Evolutionary conservation across 2,329 filamentous ascomycete species (phyloP), one percentile per base, ranked within the genome.

Genomic region (Cryphonectria carpinicola): DNA sequence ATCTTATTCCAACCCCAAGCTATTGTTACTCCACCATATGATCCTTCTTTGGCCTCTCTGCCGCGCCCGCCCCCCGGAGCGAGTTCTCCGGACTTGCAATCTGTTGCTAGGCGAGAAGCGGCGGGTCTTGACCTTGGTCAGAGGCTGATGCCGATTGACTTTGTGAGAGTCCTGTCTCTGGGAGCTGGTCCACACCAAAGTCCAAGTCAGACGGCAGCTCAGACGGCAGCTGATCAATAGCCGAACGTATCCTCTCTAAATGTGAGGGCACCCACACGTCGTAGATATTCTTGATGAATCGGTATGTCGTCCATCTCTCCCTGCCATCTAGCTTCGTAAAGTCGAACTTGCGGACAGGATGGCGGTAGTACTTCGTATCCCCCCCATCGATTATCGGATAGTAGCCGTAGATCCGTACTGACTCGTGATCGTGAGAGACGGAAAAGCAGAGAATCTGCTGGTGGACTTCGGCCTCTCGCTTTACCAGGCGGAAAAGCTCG

Each of bases 341-440:
- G 70, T 65, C 25, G 69, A 82, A 83, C 0, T n/a, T 67, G 37
- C 69, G 74, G 63, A 84, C 81, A 0, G 75, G 74, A 72, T 84
- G 77, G 32, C 80, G 80, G 76, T 82, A 81, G 70, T 80, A 83
- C 28, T 77, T 78, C 11, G 72, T 63, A 63, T 68, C 56, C 1
- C 78, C 74, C 17, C 73, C 74, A 32, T 77, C 68, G 25, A 83
- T 78, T 3, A 81, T 77, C 2, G 82, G 74, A 69, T 84, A 84
- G 67, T 84, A 76, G 35, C 80, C 80, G 71, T 82, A 83, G 46
- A 84, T 83, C 25, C 78, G 71, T 10, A 82, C 80, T 0, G 72
- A 73, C 1, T 52, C 8, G 54, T 80, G 62, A 72, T 81, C 78
- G 60, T 81, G 76, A 8, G 81, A 84, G 17, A 49, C 43, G 43